Evolutionary conservation across 345 rosid species (phyloP), one percentile per base, ranked within the genome.

Genomic region (Melastoma malabathricum): DNA sequence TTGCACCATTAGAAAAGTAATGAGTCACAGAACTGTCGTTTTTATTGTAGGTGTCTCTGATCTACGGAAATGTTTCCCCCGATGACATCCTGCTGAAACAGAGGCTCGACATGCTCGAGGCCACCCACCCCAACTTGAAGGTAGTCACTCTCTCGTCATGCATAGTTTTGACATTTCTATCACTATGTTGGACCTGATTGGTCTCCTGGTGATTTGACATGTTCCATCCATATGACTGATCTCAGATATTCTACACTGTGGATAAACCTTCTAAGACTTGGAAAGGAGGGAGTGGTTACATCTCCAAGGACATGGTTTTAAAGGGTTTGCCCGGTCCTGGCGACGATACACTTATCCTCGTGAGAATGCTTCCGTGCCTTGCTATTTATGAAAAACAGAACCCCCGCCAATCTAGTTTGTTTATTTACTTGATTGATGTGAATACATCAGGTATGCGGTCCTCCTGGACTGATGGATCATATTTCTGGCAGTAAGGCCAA

Each of bases 391-490:
- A 23, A 23, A 44, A 6, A 12, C 3, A 16, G 7, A 18, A 43
- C 47, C 14, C 46, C 19, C 18, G 16, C 31, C 13, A 41, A 18
- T 47, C 15, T 9, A 23, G 52, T 49, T 23, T 23, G 27, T 10
- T 29, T 50, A 8, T 50, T 15, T 29, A 50, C 1, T 50, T 18
- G 25, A 15, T 29, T n/a, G 43, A 50, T 15, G 6, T 15, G 15
- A 8, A 18, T 51, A 48, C 43, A 59, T 67, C 65, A 90, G 98
- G 94, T 90, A 27, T 90, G 96, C 38, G 98, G 98, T 29, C 98
- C 96, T 45, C 82, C 94, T 55, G 96, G 96, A 59, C 83, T 90
- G 98, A 83, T 86, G 96, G 72, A 83, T 50, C 96, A 86, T 51
- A 65, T 86, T 63, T 86, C 98, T 14, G 98, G 98, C 45, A 84